These are phyloP conservation scores for Microbotryum intermedium DNA, from an alignment of 1,284 basidiomycete genomes.

Conservation along the genomic window DNA sequence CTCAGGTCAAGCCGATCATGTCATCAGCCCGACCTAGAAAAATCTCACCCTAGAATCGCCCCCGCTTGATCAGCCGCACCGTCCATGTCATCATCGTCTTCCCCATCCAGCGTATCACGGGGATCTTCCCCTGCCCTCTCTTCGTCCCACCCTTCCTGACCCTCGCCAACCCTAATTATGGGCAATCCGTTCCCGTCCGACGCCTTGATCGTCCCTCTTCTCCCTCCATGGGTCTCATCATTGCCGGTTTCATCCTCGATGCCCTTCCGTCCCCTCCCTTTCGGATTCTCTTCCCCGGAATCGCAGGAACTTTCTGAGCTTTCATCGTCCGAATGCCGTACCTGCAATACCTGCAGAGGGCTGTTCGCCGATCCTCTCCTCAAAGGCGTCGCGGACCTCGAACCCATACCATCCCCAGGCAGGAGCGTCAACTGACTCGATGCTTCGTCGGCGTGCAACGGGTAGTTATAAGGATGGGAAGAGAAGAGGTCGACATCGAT, in stretches of 20 bases:
- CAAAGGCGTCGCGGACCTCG: too few relatives aligned
- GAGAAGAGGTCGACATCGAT: too few relatives aligned
- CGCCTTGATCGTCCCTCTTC: background rate
- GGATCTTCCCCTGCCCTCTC: background rate
- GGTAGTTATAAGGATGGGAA: too few relatives aligned
- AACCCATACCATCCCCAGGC: too few relatives aligned
- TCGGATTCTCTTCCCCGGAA: background rate
- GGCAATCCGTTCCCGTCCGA: background rate
- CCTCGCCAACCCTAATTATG: slow-evolving; percentile 9
- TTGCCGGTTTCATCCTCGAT: background rate
- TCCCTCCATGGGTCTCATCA: background rate
- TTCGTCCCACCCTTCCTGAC: background rate
- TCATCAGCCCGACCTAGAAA: background rate
- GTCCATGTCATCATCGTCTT: background rate
- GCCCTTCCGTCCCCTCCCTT: background rate
- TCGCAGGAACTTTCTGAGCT: background rate
- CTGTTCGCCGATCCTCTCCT: background rate
- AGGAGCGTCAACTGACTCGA: too few relatives aligned
- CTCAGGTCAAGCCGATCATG: background rate
- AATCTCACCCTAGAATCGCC: slow-evolving; percentile 54
- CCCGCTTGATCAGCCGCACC: slow-evolving; percentile 69
- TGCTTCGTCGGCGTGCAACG: too few relatives aligned
- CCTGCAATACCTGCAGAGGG: slow-evolving; percentile 7
- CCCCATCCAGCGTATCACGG: background rate
- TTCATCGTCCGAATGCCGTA: slow-evolving; percentile 21